Evolutionary conservation across 2,329 filamentous ascomycete genomes (phyloP).

Genomic region (Chrysosporium keratinophilum): DNA sequence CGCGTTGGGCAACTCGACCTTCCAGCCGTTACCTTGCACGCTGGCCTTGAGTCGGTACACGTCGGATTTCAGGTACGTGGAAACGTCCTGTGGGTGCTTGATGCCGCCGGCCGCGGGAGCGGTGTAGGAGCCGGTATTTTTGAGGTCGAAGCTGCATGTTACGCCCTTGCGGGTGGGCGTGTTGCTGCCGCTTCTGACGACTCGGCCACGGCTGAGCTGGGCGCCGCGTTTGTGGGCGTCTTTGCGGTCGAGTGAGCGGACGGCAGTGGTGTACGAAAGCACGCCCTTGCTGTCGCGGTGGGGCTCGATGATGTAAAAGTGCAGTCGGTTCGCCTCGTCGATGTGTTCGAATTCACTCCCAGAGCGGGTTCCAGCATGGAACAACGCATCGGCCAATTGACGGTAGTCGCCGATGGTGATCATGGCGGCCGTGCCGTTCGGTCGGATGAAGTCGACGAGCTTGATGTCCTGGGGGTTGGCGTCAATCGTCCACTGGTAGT

Average conservation of each 20-base stretch:
- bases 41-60: constrained; percentile 17
- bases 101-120: background rate
- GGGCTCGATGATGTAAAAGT: constrained; percentile 16
- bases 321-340: constrained; percentile 16
- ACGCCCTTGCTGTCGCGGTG: constrained; percentile 15
- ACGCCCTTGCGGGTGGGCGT: constrained; percentile 13
- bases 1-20: constrained; percentile 16
- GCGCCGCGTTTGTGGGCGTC: constrained; percentile 13
- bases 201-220: constrained; percentile 2
- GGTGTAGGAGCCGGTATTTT: constrained; percentile 15
- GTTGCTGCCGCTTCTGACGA: background rate
- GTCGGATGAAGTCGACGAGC: constrained; percentile 15
- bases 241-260: constrained; percentile 11
- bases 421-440: constrained; percentile 14
- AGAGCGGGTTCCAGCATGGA: constrained; percentile 18
- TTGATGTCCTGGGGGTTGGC: constrained; percentile 17
- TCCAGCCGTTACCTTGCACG: constrained; percentile 16
- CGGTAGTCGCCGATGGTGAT: constrained; percentile 17
- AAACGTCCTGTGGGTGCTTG: constrained; percentile 15
- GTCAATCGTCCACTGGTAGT: constrained; percentile 18
- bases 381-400: constrained; percentile 16
- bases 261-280: constrained; percentile 16
- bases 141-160: constrained; percentile 15
- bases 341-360: constrained; percentile 17
- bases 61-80: constrained; percentile 14